Evolutionary conservation across 768 basidiomycete species (phyloP).

Genomic region (Leucogyrophana mollusca): DNA sequence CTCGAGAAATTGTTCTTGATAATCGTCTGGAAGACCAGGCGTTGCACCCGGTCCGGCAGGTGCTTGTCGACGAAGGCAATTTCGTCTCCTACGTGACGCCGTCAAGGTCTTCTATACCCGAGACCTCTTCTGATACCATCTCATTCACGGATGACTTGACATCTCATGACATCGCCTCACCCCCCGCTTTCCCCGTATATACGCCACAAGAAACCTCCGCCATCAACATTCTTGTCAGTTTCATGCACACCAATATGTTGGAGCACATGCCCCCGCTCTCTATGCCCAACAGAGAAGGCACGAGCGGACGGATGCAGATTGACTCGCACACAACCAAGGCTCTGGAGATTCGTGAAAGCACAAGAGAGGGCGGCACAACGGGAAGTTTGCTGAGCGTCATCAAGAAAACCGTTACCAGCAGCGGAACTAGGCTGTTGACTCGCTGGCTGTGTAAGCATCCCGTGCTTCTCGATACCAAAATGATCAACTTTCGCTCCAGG

Average conservation of each 20-base stretch:
- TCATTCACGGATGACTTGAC: slow-evolving; percentile 19
- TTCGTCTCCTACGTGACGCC: slow-evolving; percentile 49
- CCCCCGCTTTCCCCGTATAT: slow-evolving; percentile 16
- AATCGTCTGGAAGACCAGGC: slow-evolving; percentile 32
- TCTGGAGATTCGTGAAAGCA: slow-evolving; percentile 79
- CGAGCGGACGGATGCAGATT: slow-evolving; percentile 74
- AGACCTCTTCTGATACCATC: slow-evolving; percentile 1
- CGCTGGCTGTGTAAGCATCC: slow-evolving; percentile 71
- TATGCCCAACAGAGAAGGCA: slow-evolving; percentile 54
- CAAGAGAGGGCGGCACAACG: slow-evolving; percentile 66
- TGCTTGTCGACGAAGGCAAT: slow-evolving; percentile 52
- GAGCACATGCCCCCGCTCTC: slow-evolving; percentile 74
- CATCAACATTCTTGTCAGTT: slow-evolving; percentile 60
- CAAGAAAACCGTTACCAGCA: slow-evolving; percentile 73
- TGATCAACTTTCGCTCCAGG: slow-evolving; percentile 41
- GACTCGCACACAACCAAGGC: slow-evolving; percentile 87
- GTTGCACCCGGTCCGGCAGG: slow-evolving; percentile 46
- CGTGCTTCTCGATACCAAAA: slow-evolving; percentile 8
- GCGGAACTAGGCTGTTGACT: slow-evolving; percentile 72
- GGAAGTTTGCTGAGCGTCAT: slow-evolving; percentile 76
- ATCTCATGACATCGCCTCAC: slow-evolving; percentile 3
- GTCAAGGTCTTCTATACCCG: not conserved
- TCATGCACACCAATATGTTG: slow-evolving; percentile 65
- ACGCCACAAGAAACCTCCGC: slow-evolving; percentile 51
- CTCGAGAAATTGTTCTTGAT: slow-evolving; percentile 79